These are phyloP conservation scores for Mimosa pudica DNA, from an alignment of 306 rosid genomes.

Conservation along the genomic window DNA sequence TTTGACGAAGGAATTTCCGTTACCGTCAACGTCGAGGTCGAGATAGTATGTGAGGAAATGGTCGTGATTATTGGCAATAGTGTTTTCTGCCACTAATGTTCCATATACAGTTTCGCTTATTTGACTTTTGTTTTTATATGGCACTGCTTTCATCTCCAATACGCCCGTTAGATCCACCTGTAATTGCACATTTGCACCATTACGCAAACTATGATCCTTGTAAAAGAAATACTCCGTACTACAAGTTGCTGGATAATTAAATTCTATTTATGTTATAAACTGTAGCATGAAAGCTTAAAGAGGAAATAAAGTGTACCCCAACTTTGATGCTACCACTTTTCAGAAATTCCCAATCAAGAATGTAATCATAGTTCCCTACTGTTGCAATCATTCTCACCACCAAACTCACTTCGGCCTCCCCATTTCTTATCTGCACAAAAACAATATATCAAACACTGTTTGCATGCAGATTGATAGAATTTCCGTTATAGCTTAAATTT, in stretches of 20 bases:
- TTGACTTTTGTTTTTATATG: slow-evolving; percentile 46
- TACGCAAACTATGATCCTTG: neutral
- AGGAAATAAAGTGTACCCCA: slow-evolving; percentile 54
- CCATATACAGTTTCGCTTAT: slow-evolving; percentile 54
- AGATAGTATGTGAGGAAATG: slow-evolving; percentile 71
- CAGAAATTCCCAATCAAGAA: slow-evolving; percentile 91
- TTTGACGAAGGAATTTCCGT: slow-evolving; percentile 63
- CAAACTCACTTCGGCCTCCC: slow-evolving; percentile 62
- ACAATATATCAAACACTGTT: too few species aligned
- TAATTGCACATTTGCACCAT: neutral
- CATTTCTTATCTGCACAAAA: slow-evolving; percentile 68
- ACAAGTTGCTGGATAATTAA: neutral
- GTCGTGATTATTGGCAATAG: slow-evolving; percentile 73
- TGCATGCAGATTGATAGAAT: too few species aligned
- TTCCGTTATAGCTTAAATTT: neutral
- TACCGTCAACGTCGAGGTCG: slow-evolving; percentile 79
- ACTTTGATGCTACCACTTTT: slow-evolving; percentile 75
- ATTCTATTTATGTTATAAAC: too few species aligned
- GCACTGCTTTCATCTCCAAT: slow-evolving; percentile 60
- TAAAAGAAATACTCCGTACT: neutral
- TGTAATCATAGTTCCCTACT: slow-evolving; percentile 88
- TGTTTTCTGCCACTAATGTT: slow-evolving; percentile 65
- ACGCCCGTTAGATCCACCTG: slow-evolving; percentile 87
- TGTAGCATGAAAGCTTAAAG: slow-evolving; percentile 1
- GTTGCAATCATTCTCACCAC: slow-evolving; percentile 88